Conservation (phyloP, 768 basidiomycete genomes). For the Rhodotorula paludigena region DNA sequence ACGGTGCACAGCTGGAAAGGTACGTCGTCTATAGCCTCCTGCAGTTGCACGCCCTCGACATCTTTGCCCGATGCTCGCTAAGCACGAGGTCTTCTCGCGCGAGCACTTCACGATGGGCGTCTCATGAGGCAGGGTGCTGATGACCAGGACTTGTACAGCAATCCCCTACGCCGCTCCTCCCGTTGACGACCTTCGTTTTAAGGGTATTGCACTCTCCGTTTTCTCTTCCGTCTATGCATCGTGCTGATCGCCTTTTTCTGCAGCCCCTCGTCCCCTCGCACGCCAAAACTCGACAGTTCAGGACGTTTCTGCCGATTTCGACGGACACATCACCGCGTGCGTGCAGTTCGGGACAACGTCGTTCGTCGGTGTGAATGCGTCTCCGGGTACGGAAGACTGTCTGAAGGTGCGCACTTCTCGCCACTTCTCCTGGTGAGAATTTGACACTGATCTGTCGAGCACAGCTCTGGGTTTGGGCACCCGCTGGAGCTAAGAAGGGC, state of each 20-base stretch:
- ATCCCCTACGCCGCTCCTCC: constrained; percentile 32
- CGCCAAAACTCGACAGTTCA: constrained; percentile 1
- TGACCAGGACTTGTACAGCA: not conserved
- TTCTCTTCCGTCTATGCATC: not conserved
- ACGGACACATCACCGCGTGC: not conserved
- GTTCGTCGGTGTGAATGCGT: constrained; percentile 20
- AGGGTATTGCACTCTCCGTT: not conserved
- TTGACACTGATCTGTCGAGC: not conserved
- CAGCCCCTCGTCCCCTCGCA: constrained; percentile 16
- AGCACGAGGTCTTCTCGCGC: too few relatives aligned
- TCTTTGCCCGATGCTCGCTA: too few relatives aligned
- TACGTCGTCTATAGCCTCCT: not conserved
- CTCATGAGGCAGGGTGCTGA: too few relatives aligned
- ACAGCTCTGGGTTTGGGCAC: constrained; percentile 34
- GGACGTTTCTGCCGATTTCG: constrained; percentile 25
- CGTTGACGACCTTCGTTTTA: constrained; percentile 29
- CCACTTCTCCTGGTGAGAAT: too few relatives aligned
- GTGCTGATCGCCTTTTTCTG: too few relatives aligned
- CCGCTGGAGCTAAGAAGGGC: constrained; percentile 18
- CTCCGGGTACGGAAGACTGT: constrained; percentile 23
- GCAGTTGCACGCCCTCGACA: too few relatives aligned
- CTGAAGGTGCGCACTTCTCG: constrained; percentile 4
- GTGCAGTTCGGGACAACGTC: constrained; percentile 23
- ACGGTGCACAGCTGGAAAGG: constrained; percentile 25
- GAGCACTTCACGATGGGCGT: too few relatives aligned